These are phyloP conservation scores for Elaeis guineensis DNA, from an alignment of 176 grass and related monocot species.

Conservation along the genomic window DNA sequence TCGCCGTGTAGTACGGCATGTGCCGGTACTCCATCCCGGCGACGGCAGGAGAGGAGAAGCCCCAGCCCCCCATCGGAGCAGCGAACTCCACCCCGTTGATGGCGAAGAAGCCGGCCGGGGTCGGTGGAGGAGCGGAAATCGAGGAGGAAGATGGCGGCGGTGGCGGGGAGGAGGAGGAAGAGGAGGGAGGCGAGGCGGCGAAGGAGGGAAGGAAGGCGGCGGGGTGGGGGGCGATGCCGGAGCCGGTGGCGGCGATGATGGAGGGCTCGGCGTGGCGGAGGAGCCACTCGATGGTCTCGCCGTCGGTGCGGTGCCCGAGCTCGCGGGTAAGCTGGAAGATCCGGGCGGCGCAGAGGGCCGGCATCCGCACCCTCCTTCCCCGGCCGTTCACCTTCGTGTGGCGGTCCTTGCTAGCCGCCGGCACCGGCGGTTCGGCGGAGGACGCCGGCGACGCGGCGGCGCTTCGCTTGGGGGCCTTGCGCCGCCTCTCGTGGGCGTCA, in stretches of 20 bases:
- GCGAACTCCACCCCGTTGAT: not conserved
- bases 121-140: too few species aligned
- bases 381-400: constrained; percentile 6
- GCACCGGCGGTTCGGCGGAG: not conserved
- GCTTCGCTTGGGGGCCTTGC: too few species aligned
- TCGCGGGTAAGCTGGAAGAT: constrained; percentile 2
- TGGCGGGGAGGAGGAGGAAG: too few species aligned
- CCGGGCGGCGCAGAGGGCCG: not conserved
- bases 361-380: constrained; percentile 5
- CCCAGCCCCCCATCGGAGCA: not conserved
- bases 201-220: not conserved
- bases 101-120: too few species aligned
- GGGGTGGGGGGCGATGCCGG: not conserved
- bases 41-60: not conserved
- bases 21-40: not conserved
- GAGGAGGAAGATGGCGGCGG: too few species aligned
- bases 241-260: not conserved
- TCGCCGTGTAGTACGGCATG: constrained; percentile 1
- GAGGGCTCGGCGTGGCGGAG: constrained; percentile 8
- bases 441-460: too few species aligned
- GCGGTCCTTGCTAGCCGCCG: not conserved
- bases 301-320: not conserved
- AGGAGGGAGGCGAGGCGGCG: not conserved
- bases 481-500: too few species aligned
- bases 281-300: constrained; percentile 15